phyloP scores from a whole-genome alignment of 108 stramenopile species.

The Mayamaea pseudoterrestris region DNA sequence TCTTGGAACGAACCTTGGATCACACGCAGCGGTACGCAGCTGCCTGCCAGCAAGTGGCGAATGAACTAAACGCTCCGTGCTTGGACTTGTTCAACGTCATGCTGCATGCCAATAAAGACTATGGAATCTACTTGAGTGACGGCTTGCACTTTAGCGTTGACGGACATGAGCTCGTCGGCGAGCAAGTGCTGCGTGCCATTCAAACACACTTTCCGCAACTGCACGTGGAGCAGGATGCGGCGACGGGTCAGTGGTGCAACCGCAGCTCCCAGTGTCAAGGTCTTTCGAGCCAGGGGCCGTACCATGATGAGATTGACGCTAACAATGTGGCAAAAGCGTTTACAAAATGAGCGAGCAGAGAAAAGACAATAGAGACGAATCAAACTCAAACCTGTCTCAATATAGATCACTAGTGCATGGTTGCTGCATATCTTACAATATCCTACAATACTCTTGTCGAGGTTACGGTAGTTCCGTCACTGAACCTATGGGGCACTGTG shows the following conservation, averaged over 20 bases:
- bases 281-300: constrained; percentile 35
- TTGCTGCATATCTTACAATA: too few species aligned
- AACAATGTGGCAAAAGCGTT: constrained; percentile 36
- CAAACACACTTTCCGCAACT: constrained; percentile 27
- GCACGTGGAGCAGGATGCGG: constrained; percentile 34
- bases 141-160: constrained; percentile 59
- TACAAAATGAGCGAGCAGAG: constrained; percentile 5
- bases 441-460: too few species aligned
- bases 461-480: too few species aligned
- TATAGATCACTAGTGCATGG: too few species aligned
- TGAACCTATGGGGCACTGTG: too few species aligned
- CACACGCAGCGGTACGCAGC: constrained; percentile 33
- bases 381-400: too few species aligned
- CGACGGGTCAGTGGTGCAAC: constrained; percentile 48
- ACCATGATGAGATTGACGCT: constrained; percentile 72
- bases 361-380: too few species aligned
- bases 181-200: constrained; percentile 29
- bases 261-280: constrained; percentile 35
- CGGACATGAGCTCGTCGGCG: constrained; percentile 42
- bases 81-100: constrained; percentile 41
- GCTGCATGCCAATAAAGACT: constrained; percentile 20
- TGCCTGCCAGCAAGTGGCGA: constrained; percentile 32
- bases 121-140: constrained; percentile 40
- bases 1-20: constrained; percentile 48
- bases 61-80: constrained; percentile 26